These are phyloP conservation scores for Aspergillus brasiliensis DNA, from an alignment of 2,329 filamentous ascomycete species.

Conservation along the genomic window DNA sequence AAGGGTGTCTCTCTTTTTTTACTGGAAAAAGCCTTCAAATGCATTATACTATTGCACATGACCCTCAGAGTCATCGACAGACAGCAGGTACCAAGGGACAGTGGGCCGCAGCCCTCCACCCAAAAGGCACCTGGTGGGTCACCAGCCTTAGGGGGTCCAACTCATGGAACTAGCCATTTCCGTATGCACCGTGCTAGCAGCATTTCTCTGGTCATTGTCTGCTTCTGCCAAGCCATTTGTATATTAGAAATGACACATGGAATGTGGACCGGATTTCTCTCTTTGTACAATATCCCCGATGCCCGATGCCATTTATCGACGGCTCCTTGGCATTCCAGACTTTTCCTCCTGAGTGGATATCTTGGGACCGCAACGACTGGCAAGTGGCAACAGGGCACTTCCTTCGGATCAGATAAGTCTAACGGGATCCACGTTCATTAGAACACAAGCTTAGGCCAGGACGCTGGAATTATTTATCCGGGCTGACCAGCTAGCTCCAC, in stretches of 20 bases:
- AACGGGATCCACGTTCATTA: neutral
- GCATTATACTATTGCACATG: no score
- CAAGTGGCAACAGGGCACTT: no score
- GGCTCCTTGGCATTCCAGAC: neutral
- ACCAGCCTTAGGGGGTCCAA: neutral
- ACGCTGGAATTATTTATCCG: neutral
- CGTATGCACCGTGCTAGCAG: neutral
- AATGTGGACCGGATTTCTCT: neutral
- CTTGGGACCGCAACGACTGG: neutral
- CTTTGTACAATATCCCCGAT: neutral
- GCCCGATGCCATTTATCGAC: neutral
- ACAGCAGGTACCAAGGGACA: no score
- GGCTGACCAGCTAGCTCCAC: neutral
- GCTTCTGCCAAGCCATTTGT: neutral
- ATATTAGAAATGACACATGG: neutral
- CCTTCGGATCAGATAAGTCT: neutral
- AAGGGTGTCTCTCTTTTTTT: no score
- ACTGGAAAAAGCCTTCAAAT: no score
- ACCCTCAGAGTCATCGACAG: neutral
- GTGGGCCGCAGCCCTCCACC: neutral
- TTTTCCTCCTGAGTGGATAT: neutral
- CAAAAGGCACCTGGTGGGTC: slow-evolving; percentile 1
- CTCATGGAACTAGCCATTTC: neutral
- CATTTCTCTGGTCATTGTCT: neutral
- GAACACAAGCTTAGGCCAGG: neutral